Percentiles rank a stretch among this genome's conserved stretches.
phyloP scores from a whole-genome alignment of 2,329 filamentous ascomycete genomes.

The Cladosporium sp. region DNA sequence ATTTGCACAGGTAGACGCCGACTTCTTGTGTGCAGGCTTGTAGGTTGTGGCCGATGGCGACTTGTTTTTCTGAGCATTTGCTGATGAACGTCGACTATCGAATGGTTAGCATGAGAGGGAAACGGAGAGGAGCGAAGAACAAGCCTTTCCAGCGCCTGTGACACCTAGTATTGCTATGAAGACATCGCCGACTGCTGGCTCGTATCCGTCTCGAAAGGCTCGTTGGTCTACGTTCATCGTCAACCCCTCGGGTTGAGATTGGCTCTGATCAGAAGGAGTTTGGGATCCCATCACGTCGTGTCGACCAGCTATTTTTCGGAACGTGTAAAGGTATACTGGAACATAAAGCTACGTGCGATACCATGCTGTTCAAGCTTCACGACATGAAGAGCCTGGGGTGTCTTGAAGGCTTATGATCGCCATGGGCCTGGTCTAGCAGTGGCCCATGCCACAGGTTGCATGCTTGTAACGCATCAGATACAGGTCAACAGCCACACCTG shows the following conservation, averaged over 20 bases:
- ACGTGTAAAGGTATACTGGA: not conserved
- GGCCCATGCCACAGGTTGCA: not conserved
- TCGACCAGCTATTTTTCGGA: not conserved
- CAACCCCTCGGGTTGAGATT: not conserved
- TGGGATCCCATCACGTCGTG: not conserved
- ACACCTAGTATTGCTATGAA: slow-evolving; percentile 46
- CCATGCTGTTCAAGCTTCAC: not conserved
- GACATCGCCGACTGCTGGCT: slow-evolving; percentile 12
- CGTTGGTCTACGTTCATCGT: slow-evolving; percentile 9
- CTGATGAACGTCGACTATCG: slow-evolving; percentile 39
- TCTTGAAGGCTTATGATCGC: not conserved
- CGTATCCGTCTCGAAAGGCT: slow-evolving; percentile 16
- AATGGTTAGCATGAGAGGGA: too few species aligned
- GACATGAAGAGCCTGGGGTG: not conserved
- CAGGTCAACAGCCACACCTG: not conserved
- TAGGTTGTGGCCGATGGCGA: slow-evolving; percentile 38
- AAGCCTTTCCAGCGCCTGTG: slow-evolving; percentile 42
- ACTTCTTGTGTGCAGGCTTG: slow-evolving; percentile 4
- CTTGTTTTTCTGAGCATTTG: slow-evolving; percentile 19
- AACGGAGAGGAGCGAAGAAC: too few species aligned
- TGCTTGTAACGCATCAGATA: not conserved
- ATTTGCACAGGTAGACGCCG: slow-evolving; percentile 14
- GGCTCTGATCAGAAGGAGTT: not conserved
- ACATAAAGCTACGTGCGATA: not conserved
- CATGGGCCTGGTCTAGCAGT: not conserved